Evolutionary conservation across 495 filamentous ascomycete genomes (phyloP).

Genomic region (Aspergillus ellipticus): DNA sequence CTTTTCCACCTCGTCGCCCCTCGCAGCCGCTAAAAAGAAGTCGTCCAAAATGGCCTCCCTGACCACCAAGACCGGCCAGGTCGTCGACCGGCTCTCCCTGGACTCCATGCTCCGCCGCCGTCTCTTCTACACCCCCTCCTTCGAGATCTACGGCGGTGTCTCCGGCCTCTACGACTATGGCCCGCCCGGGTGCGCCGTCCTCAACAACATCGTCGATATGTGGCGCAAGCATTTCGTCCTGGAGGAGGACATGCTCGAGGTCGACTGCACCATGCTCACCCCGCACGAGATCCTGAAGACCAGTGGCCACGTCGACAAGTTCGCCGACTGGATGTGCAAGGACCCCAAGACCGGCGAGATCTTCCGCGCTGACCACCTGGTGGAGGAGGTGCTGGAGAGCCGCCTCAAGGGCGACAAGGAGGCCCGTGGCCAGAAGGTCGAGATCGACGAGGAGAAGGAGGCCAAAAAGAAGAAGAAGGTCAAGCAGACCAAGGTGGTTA

Average conservation of each 20-base stretch:
- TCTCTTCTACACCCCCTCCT: conserved; percentile 91
- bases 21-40: conserved; percentile 5
- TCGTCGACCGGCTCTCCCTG: conserved; percentile 73
- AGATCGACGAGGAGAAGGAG: conserved; percentile 61
- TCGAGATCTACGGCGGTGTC: conserved; percentile 89
- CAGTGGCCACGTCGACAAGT: conserved; percentile 94
- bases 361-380: conserved; percentile 89
- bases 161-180: conserved; percentile 84
- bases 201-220: conserved; percentile 80
- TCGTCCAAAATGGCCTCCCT: conserved; percentile 56
- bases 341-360: conserved; percentile 97
- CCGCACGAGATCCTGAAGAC: conserved; percentile 93
- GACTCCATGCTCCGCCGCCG: conserved; percentile 83
- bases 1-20: background rate
- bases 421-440: conserved; percentile 67
- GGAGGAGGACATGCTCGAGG: conserved; percentile 88
- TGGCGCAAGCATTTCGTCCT: conserved; percentile 93
- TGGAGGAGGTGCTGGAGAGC: conserved; percentile 85
- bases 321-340: conserved; percentile 99
- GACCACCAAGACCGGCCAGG: conserved; percentile 80
- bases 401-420: conserved; percentile 78
- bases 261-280: conserved; percentile 81
- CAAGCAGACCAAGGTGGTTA: conserved; percentile 54
- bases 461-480: conserved; percentile 64
- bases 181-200: conserved; percentile 72